Evolutionary conservation across 306 rosid genomes (phyloP), one percentile per base, ranked within the genome.

Genomic region (Oemleria cerasiformis): DNA sequence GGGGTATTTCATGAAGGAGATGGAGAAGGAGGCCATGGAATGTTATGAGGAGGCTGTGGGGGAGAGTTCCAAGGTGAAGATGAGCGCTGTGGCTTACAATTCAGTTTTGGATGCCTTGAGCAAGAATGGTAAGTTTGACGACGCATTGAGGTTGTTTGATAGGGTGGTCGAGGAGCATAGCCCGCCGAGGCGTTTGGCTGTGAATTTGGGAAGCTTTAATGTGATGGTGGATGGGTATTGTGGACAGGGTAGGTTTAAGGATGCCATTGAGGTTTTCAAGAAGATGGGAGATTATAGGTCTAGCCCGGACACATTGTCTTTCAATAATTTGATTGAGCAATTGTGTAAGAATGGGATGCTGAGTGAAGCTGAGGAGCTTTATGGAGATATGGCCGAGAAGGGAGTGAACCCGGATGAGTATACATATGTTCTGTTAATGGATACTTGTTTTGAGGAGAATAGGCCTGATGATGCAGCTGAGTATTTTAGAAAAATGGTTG

Each of bases 191-290:
- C 74, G 63, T 69, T 70, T 88, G 82, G 59, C 87, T 0, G 87
- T 89, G 73, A 91, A 94, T 79, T 81, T 94, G 82, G 99, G 99
- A 30, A 89, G 96, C 84, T 91, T 94, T 76, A 94, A 94, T 85
- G 97, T 94, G 67, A 86, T 94, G 81, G 90, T 41, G 1, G 95
- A 94, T 65, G 96, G 95, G 58, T 91, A 91, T 78, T 91, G 95
- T 38, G 75, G 73, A 2, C 74, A 89, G 70, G 92, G 88, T 66
- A 83, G 77, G 70, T 91, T 89, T 72, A 55, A 80, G 51, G 96
- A 94, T 58, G 99, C 99, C 2, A 79, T 94, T 36, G 84, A 86
- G 64, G 83, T 89, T 56, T 94, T 94, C 40, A 75, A 94, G 87
- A 87, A 83, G 81, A 89, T 91, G 91, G 96, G 95, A 6, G 91